phyloP scores from a whole-genome alignment of 768 basidiomycete genomes.

The Epithele typhae region DNA sequence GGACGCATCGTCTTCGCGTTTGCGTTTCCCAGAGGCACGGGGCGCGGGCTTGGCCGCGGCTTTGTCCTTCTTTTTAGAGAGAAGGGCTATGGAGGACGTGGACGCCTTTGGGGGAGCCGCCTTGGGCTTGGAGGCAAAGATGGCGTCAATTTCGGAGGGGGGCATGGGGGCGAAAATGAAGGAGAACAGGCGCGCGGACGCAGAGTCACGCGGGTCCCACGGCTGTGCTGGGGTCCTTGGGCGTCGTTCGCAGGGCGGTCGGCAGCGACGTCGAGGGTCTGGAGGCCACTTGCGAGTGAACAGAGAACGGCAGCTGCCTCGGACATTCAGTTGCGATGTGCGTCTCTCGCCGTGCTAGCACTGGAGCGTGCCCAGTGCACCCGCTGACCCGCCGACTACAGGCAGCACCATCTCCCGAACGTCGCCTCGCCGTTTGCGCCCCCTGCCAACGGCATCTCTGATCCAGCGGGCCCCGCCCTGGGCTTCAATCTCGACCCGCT shows the following conservation, averaged over 20 bases:
- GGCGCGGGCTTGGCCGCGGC: constrained; percentile 27
- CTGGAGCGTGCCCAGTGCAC: background rate
- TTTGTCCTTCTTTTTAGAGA: constrained; percentile 24
- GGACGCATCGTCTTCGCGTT: constrained; percentile 7
- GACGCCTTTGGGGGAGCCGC: constrained; percentile 12
- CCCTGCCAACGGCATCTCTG: constrained; percentile 1
- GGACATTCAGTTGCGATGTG: too few relatives aligned
- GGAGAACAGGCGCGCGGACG: constrained; percentile 4
- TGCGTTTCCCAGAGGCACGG: constrained; percentile 16
- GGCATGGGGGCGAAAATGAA: constrained; percentile 28
- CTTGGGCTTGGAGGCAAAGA: constrained; percentile 53
- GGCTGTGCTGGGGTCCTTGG: too few relatives aligned
- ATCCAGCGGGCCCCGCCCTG: constrained; percentile 4
- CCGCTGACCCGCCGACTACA: constrained; percentile 1
- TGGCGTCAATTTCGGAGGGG: constrained; percentile 82
- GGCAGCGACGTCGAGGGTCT: too few relatives aligned
- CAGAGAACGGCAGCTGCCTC: too few relatives aligned
- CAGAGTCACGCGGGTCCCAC: too few relatives aligned
- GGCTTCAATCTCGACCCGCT: constrained; percentile 57
- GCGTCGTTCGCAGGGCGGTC: too few relatives aligned
- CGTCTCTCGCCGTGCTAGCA: too few relatives aligned
- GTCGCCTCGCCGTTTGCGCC: background rate
- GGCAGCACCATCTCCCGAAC: constrained; percentile 16
- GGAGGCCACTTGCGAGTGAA: too few relatives aligned
- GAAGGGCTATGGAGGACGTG: constrained; percentile 27